Evolutionary conservation across 371 early-diverging fungal species (phyloP), one percentile per base, ranked within the genome.

Genomic region (Dichotomocladium elegans): DNA sequence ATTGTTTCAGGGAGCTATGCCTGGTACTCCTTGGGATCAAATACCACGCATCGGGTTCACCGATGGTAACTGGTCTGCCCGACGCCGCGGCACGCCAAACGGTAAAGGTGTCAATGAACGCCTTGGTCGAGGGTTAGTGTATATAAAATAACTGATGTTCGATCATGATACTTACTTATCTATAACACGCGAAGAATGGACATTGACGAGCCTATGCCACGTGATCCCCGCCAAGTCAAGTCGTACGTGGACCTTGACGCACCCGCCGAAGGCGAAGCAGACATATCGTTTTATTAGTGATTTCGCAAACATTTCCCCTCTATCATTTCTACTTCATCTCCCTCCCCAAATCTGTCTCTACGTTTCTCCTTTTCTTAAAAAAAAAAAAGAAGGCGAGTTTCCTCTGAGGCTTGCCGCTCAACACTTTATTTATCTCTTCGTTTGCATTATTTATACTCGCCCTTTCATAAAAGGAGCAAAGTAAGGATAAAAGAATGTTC

Each of bases 171-270:
- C n/a, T n/a, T 10, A 8, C 3, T 43, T 31, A 22, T 21, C n/a
- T 7, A 19, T 41, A 11, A 41, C 3, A 11, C 41, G 2, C 12
- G 15, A 46, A 51, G 52, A 12, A 62, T 66, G 62, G 65, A 64
- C 47, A 12, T 64, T 3, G 70, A 73, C 25, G 66, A 64, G 15
- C 51, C 55, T 47, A 45, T 77, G 45, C 74, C 74, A 11, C 67
- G 60, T 9, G 87, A 88, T 60, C 86, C 87, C 17, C 80, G 89
- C 41, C 85, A 87, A 70, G 86, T 91, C 49, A 89, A 88, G 61
- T 90, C 90, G 5, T 93, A 93, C 53, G 89, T 92, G 37, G 93
- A 93, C 55, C 63, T 92, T 53, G 93, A 93, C 71, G 92, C 90
- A 27, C 93, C 93, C 6, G 90, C 87, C 14, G 90, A 89, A 63